Evolutionary conservation across 169 alveolate genomes (phyloP), one percentile per base, ranked within the genome.

Genomic region (Eimeria falciformis): DNA sequence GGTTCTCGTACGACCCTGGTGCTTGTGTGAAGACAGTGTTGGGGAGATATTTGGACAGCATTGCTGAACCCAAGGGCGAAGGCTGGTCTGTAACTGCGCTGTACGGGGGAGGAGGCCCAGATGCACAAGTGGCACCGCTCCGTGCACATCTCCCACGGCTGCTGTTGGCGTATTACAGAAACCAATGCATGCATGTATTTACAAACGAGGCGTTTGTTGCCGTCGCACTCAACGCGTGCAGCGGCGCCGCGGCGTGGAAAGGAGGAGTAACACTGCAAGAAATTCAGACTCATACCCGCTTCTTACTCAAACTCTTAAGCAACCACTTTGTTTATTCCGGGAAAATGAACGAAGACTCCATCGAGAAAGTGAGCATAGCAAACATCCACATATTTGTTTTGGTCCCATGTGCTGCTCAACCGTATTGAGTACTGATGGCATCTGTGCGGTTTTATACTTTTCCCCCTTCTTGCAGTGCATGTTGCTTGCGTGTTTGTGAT

Each of bases 151-250:
- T 12, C 11, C 89, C 89, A 25, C 69, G 89, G 33, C 69, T 84
- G 58, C 68, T 84, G 33, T 71, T 84, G 43, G 91, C 91, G 21
- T 84, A 65, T 69, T 84, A 84, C 91, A 43, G 91, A 14, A 84
- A 84, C 33, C 62, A 84, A 27, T 84, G 91, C 91, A 58, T 73
- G 47, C 82, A 84, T 45, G 50, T 66, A 37, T 84, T 84, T 40
- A 53, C 68, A 3, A 6, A 40, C 33, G n/a, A n/a, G n/a, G n/a
- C n/a, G n/a, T n/a, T n/a, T n/a, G 89, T 79, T 6, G 21, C 53
- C 14, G 89, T 45, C 25, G 89, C 89, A 21, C 37, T 79, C 2
- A n/a, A 29, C n/a, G 45, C 89, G 0, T 79, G 12, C 56, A 65
- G 89, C 21, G 47, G 17, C 18, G 89, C 45, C 7, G 25, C 29